Base-by-base conservation (phyloP, 2,329 filamentous ascomycete genomes). In the Colletotrichum coccodes region DNA sequence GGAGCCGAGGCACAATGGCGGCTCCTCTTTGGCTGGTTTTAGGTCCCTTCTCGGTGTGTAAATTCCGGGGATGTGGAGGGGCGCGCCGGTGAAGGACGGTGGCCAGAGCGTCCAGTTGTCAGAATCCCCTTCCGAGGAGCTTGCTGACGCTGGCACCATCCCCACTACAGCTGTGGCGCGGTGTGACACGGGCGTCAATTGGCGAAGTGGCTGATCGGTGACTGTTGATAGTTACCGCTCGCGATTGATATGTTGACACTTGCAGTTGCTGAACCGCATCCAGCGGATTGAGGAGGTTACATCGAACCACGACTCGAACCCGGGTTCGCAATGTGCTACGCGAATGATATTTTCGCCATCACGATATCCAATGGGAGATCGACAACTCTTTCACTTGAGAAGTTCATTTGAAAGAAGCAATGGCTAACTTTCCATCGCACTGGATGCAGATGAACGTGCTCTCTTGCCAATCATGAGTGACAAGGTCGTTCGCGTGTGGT, bases 11-110 rank as follows among this genome's bases (percentile, higher is more conserved):
- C 61, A 69, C 42, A 42, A 30, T 42, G 49, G 53, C 2, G 44
- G 57, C 23, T 32, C 30, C 58, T 61, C 18, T 30, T 53, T 61
- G 58, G 58, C 34, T 53, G 28, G 26, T n/a, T 40, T 36, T 30
- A 26, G 46, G 56, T 32, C 5, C 23, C 9, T 42, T 16, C 40
- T 68, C 65, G 61, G 61, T 65, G 65, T 54, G 46, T 26, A 30
- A 60, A 60, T 53, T 66, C 66, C 42, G 66, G 66, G 66, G 56
- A 14, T 53, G 58, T 61, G 58, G 58, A 61, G 58, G 46, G 26
- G 34, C 6, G 46, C 21, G 58, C 26, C 32, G 30, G 21, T 34
- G 28, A 60, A 44, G 16, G 28, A 59, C 44, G n/a, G 12, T 60
- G 44, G 57, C 32, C 57, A 30, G 11, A 60, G 57, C 57, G 32